These are phyloP conservation scores for Plasmodium cynomolgi DNA, from an alignment of 169 alveolate species.

Conservation along the genomic window DNA sequence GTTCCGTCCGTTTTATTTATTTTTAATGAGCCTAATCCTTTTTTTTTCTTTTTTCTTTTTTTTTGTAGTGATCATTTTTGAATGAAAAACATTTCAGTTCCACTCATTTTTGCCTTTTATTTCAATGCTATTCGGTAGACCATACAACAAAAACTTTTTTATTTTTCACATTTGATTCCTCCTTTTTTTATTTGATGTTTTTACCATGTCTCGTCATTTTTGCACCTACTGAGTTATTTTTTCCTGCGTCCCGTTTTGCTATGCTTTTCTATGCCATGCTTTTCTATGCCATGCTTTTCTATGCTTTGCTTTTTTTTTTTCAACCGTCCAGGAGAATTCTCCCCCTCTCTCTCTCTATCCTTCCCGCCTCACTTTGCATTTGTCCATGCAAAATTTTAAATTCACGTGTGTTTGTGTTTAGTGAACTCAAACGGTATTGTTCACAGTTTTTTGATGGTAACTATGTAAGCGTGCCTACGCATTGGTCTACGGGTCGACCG, in stretches of 20 bases:
- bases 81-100: not conserved
- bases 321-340: not conserved
- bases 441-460: not conserved
- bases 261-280: not conserved
- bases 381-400: not conserved
- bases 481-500: not conserved
- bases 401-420: not conserved
- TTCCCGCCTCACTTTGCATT: not conserved
- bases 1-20: not conserved
- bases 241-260: not conserved
- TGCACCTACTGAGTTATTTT: not conserved
- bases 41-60: not conserved
- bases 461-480: not conserved
- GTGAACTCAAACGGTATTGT: not conserved
- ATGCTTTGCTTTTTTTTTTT: not conserved
- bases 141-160: not conserved
- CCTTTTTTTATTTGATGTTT: not conserved
- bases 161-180: not conserved
- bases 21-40: not conserved
- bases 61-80: not conserved
- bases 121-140: not conserved
- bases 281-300: not conserved
- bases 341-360: not conserved
- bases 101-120: not conserved
- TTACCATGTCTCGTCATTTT: not conserved